A percentile compares a stretch with the other conserved stretches of the same genome.
Evolutionary conservation across 306 rosid genomes (phyloP).

Genomic region (Astragalus membranaceus): DNA sequence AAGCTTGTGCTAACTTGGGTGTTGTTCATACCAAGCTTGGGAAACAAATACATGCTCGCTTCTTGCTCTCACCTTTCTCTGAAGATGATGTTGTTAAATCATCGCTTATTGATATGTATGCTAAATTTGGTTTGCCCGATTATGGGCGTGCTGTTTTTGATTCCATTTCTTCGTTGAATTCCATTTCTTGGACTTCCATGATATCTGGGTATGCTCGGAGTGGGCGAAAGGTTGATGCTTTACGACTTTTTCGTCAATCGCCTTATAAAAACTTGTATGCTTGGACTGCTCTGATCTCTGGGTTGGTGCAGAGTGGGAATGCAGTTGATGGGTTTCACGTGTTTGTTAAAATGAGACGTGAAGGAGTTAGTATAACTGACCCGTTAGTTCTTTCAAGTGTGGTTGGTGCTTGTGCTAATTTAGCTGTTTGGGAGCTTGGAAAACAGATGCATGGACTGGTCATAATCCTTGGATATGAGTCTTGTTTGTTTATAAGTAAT

Average conservation of each 20-base stretch:
- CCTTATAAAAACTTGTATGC: slow-evolving; percentile 51
- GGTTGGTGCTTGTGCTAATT: slow-evolving; percentile 76
- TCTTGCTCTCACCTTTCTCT: slow-evolving; percentile 42
- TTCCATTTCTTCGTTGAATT: slow-evolving; percentile 40
- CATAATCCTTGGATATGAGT: slow-evolving; percentile 58
- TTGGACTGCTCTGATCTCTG: slow-evolving; percentile 92
- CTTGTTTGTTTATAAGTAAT: slow-evolving; percentile 74
- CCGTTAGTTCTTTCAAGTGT: slow-evolving; percentile 76
- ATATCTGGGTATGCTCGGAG: slow-evolving; percentile 66
- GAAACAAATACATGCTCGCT: slow-evolving; percentile 62
- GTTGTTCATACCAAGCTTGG: slow-evolving; percentile 39
- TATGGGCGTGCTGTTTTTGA: slow-evolving; percentile 54
- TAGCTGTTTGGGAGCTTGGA: slow-evolving; percentile 68
- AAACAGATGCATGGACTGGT: slow-evolving; percentile 67
- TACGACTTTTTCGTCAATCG: slow-evolving; percentile 35
- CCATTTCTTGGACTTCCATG: slow-evolving; percentile 72
- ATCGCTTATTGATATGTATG: slow-evolving; percentile 73
- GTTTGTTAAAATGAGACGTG: slow-evolving; percentile 66
- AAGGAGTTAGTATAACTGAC: slow-evolving; percentile 50
- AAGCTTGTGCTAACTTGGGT: slow-evolving; percentile 55
- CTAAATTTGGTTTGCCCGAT: slow-evolving; percentile 52
- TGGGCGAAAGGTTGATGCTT: slow-evolving; percentile 60
- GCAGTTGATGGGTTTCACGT: slow-evolving; percentile 43
- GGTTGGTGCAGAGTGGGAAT: slow-evolving; percentile 78
- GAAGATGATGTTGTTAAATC: slow-evolving; percentile 76